Base-by-base conservation (phyloP, 768 basidiomycete genomes). In the Cystobasidium tubakii region DNA sequence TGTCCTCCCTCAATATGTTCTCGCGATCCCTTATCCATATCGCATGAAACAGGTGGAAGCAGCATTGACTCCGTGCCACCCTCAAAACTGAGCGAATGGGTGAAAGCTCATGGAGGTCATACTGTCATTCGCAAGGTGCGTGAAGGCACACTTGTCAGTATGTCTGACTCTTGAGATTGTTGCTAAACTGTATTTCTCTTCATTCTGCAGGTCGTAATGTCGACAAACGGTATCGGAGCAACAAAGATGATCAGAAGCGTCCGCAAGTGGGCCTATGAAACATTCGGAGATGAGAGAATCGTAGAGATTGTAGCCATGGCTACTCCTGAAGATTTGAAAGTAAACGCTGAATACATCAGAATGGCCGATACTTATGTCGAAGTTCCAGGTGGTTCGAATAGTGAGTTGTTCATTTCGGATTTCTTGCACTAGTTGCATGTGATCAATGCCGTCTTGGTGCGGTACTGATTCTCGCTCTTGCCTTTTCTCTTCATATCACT, bases 231-330 rank as follows among this genome's bases (percentile, higher is more conserved):
- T 90, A 78, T 29, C 23, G 4, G 46, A 25, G 50, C 39, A 46
- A 17, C 33, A 62, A 99, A 99, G 83, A 96, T 98, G 84, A 99
- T 99, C 79, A 88, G 96, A 62, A 98, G 96, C 60, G 90, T 99
- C 77, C 88, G 96, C 73, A 95, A 98, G 87, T 99, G 96, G 96
- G 93, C 91, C 79, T 99, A 98, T 83, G 96, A 98, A 83, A 93
- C 94, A 0, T 99, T 99, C 82, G 96, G 96, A 74, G 88, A 88
- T 69, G 96, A 99, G 80, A 89, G 92, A 77, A 91, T 90, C 69
- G 86, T 99, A 83, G 94, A 99, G 81, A 98, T 99, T 85, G 95
- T 93, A 44, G 96, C 98, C 74, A 98, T 99, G 96, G 93, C 96
- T 64, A 99, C 96, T 15, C 96, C 96, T 27, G 96, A 99, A 81